Evolutionary conservation across 768 basidiomycete species (phyloP).

Genomic region (Hemileccinum rubropunctum): DNA sequence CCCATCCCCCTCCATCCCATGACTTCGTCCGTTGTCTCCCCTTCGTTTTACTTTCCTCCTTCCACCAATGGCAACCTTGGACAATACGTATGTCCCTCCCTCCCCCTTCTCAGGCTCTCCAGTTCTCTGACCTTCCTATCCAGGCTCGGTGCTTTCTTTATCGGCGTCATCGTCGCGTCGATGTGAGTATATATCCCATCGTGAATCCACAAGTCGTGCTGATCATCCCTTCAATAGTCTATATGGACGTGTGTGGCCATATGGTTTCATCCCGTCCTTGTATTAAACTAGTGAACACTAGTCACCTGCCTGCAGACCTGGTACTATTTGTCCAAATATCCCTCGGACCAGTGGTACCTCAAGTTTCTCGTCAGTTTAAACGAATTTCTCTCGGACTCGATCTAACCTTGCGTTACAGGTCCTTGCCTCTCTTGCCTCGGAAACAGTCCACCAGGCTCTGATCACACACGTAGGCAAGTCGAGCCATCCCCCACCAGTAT

Average conservation of each 20-base stretch:
- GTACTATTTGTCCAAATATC: slow-evolving; percentile 51
- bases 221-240: slow-evolving; percentile 33
- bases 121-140: background rate
- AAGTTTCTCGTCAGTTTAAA: slow-evolving; percentile 42
- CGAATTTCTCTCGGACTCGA: background rate
- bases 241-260: slow-evolving; percentile 42
- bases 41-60: too few species aligned
- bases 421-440: slow-evolving; percentile 44
- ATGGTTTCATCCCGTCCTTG: background rate
- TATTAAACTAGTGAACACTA: slow-evolving; percentile 20
- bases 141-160: slow-evolving; percentile 49
- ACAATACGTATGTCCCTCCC: slow-evolving; percentile 33
- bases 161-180: slow-evolving; percentile 50
- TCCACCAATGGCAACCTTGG: slow-evolving; percentile 14
- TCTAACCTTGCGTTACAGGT: slow-evolving; percentile 37
- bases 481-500: background rate
- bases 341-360: slow-evolving; percentile 47
- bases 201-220: background rate
- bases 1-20: too few species aligned
- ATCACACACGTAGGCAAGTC: slow-evolving; percentile 49
- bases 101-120: background rate
- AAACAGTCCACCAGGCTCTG: slow-evolving; percentile 51
- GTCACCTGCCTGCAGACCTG: slow-evolving; percentile 55
- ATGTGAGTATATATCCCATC: slow-evolving; percentile 34
- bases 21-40: too few species aligned